Base-by-base conservation (phyloP, 768 basidiomycete genomes). In the Tulasnella sp. region DNA sequence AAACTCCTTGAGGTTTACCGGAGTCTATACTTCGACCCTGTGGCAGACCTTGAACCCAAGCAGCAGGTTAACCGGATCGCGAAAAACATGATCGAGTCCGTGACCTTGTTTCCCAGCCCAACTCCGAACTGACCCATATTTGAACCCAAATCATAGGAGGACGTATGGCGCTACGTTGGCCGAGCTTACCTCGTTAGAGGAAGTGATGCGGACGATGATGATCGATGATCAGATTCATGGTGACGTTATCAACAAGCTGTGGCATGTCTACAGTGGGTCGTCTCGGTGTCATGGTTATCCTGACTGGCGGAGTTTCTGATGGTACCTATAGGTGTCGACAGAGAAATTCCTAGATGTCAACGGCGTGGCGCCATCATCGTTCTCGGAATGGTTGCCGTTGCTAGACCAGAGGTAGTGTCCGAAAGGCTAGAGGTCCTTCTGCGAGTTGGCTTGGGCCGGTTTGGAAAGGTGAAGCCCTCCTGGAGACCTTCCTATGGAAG, bases 181-280 rank as follows among this genome's bases (percentile, higher is more conserved):
- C 1, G 93, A 98, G 67, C 72, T 99, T 39, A 99, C 93, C 1
- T 93, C 90, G 63, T 71, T 98, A 51, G 96, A 99, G 66, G 92
- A 97, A 69, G 84, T 98, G 76, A 83, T 99, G 82, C 78, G 88
- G 40, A 88, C 86, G 29, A 86, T 99, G 85, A 93, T 94, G 86
- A 82, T 85, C 6, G 87, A 93, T 46, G 80, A 77, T 2, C 82
- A 82, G 32, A 78, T 99, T 17, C 85, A 91, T 63, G 68, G 73
- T 3, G 92, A 96, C 57, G 84, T 98, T 42, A 81, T 92, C 62
- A 74, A 79, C 40, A 94, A 90, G 72, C 76, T 99, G 1, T 99
- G 96, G 96, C 85, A 91, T 63, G 87, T 93, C 25, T 99, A 98
- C 68, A 84, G 93, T 92, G 65, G 65, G 86, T 72, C 4, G 23